phyloP scores from a whole-genome alignment of 2,329 filamentous ascomycete species.

The Leptographium radiaticola region DNA sequence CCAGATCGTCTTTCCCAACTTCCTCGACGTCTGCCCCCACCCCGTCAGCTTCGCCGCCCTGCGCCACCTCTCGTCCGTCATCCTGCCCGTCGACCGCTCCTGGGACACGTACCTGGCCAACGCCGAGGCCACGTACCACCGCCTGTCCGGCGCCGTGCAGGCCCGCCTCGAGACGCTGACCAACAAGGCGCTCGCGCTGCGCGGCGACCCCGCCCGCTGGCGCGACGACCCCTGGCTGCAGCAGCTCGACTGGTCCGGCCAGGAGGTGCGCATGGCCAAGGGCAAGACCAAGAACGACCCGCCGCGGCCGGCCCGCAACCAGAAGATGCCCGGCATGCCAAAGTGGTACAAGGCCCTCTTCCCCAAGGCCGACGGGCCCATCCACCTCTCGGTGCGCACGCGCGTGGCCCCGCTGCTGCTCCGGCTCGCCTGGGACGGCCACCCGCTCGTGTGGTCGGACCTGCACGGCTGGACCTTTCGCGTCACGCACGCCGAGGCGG shows the following conservation, averaged over 20 bases:
- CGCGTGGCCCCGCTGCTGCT: constrained; percentile 77
- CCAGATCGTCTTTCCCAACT: constrained; percentile 81
- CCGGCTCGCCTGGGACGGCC: constrained; percentile 74
- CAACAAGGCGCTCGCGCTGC: constrained; percentile 63
- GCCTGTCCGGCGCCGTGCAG: constrained; percentile 63
- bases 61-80: constrained; percentile 84
- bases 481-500: constrained; percentile 48
- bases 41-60: constrained; percentile 94
- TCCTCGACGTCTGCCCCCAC: constrained; percentile 81
- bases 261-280: constrained; percentile 84
- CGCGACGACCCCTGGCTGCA: constrained; percentile 76
- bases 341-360: constrained; percentile 94
- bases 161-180: constrained; percentile 61
- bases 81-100: constrained; percentile 74
- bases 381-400: constrained; percentile 73
- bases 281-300: constrained; percentile 77
- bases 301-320: constrained; percentile 61
- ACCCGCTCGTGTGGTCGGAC: constrained; percentile 87
- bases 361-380: constrained; percentile 49
- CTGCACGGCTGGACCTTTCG: constrained; percentile 87
- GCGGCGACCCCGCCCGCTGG: constrained; percentile 56
- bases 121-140: constrained; percentile 73
- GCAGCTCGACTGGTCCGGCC: constrained; percentile 91
- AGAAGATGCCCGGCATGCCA: constrained; percentile 92
- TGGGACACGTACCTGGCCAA: constrained; percentile 80